Conservation (phyloP, 805 yeast genomes). For the Aciculoconidium aculeatum region DNA sequence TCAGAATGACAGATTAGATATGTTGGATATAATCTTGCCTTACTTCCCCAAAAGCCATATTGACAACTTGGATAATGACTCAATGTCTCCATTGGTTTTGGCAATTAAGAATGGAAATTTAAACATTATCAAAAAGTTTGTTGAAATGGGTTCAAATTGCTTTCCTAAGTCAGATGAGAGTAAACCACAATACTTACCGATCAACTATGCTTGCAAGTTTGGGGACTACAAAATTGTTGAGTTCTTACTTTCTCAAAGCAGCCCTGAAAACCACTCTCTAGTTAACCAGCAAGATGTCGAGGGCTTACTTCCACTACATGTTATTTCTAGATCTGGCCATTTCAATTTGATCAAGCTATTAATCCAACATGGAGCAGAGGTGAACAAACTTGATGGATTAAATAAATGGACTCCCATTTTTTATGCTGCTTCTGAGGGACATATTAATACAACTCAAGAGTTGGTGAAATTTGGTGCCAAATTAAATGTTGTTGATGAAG, state of each 20-base stretch:
- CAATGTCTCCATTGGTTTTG: conserved; percentile 76
- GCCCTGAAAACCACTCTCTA: conserved; percentile 14
- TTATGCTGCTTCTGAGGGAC: conserved; percentile 86
- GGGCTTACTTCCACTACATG: conserved; percentile 83
- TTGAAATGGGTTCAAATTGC: conserved; percentile 29
- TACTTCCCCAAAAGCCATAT: conserved; percentile 30
- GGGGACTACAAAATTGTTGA: conserved; percentile 72
- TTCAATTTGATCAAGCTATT: conserved; percentile 61
- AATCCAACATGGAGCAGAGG: conserved; percentile 62
- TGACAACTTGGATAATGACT: conserved; percentile 60
- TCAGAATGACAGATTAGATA: conserved; percentile 42
- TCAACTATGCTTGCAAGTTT: conserved; percentile 82
- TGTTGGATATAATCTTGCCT: conserved; percentile 38
- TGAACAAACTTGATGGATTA: conserved; percentile 75
- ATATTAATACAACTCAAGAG: conserved; percentile 59
- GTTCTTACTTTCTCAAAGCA: conserved; percentile 44
- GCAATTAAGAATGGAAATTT: conserved; percentile 68
- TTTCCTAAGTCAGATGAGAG: conserved; percentile 42
- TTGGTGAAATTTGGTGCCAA: conserved; percentile 72
- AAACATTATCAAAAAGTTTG: conserved; percentile 28
- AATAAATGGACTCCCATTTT: conserved; percentile 93
- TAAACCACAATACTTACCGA: conserved; percentile 63
- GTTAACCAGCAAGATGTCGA: conserved; percentile 70
- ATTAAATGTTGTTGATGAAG: conserved; percentile 64
- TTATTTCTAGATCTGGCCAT: conserved; percentile 82